Conservation (phyloP, 768 basidiomycete genomes). For the Dioszegia aurantiaca region DNA sequence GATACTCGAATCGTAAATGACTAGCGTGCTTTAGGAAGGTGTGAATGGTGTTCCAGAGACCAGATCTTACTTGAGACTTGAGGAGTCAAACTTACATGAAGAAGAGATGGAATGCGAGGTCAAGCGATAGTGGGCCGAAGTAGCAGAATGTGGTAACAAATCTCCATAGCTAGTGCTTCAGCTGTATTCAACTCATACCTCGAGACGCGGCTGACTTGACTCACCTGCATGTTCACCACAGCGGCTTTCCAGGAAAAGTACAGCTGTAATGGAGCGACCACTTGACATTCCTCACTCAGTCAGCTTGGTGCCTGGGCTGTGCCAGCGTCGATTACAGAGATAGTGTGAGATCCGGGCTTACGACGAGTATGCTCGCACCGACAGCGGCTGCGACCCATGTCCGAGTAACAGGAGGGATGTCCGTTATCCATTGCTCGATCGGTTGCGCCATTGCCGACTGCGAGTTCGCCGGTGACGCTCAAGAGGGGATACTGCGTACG, state of each 20-base stretch:
- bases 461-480: too few relatives aligned
- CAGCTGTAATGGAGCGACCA: constrained; percentile 83
- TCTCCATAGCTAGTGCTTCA: constrained; percentile 69
- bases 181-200: not conserved
- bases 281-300: constrained; percentile 75
- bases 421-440: constrained; percentile 85
- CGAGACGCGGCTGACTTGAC: constrained; percentile 18
- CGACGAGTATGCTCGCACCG: constrained; percentile 77
- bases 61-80: too few relatives aligned
- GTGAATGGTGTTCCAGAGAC: too few relatives aligned
- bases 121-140: constrained; percentile 87
- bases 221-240: constrained; percentile 74
- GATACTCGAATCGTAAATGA: not conserved
- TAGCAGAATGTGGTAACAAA: constrained; percentile 89
- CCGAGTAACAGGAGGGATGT: constrained; percentile 87
- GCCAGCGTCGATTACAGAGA: too few relatives aligned
- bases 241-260: constrained; percentile 88
- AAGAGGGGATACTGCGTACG: too few relatives aligned
- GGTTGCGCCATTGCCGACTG: constrained; percentile 35
- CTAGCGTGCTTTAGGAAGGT: not conserved
- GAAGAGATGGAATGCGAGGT: constrained; percentile 95
- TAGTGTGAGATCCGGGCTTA: constrained; percentile 53
- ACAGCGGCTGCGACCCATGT: constrained; percentile 79
- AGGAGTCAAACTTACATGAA: constrained; percentile 86
- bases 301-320: not conserved